These are phyloP conservation scores for Teunomyces stri DNA, from an alignment of 805 yeast species.

Conservation along the genomic window DNA sequence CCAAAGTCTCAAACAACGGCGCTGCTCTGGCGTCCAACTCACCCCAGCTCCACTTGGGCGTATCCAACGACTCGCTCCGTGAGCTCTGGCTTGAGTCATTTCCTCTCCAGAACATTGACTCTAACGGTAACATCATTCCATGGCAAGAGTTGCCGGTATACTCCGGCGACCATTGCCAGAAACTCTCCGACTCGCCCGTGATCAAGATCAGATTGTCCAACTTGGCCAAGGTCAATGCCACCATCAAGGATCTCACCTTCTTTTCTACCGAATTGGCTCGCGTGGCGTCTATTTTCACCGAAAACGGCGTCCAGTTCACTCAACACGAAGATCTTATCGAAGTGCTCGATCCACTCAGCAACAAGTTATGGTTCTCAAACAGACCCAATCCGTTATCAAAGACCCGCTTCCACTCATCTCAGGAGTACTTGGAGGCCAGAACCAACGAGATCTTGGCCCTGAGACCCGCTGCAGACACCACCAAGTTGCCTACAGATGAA, in stretches of 20 bases:
- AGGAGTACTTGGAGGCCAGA: conserved; percentile 26
- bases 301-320: conserved; percentile 6
- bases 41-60: conserved; percentile 43
- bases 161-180: conserved; percentile 34
- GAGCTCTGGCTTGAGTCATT: conserved; percentile 75
- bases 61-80: conserved; percentile 61
- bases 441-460: conserved; percentile 21
- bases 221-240: conserved; percentile 7
- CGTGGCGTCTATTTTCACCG: conserved; percentile 18
- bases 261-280: conserved; percentile 29
- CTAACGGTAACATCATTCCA: conserved; percentile 33
- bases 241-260: conserved; percentile 23
- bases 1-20: conserved; percentile 46
- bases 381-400: conserved; percentile 20
- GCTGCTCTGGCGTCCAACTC: conserved; percentile 23
- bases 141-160: conserved; percentile 42
- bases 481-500: neutral
- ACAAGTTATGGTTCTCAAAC: conserved; percentile 26
- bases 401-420: conserved; percentile 18
- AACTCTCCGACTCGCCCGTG: conserved; percentile 26
- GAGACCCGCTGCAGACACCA: neutral
- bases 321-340: neutral
- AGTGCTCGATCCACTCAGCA: conserved; percentile 35
- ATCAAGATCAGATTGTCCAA: conserved; percentile 35
- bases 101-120: conserved; percentile 45